These are phyloP conservation scores for Nakazawaea ernobii DNA, from an alignment of 805 yeast genomes.

Conservation along the genomic window DNA sequence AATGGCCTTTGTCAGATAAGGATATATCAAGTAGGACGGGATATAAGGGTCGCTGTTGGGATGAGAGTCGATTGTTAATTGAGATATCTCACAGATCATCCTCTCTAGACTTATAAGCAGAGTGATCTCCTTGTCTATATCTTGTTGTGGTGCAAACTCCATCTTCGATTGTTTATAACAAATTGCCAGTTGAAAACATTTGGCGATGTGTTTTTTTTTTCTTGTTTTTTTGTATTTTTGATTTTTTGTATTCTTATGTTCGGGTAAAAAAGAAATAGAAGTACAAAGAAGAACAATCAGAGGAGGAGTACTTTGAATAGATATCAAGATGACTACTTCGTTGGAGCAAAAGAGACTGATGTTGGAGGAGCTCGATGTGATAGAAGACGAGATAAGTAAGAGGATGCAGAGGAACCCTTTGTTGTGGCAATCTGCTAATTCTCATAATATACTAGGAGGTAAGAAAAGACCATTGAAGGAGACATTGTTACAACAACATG, in stretches of 20 bases:
- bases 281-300: background rate
- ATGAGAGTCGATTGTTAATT: background rate
- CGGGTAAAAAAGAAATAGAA: background rate
- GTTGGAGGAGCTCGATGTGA: slow-evolving; percentile 62
- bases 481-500: slow-evolving; percentile 60
- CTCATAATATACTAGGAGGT: slow-evolving; percentile 24
- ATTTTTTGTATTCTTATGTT: background rate
- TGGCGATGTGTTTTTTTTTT: background rate
- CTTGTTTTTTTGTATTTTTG: background rate
- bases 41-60: background rate
- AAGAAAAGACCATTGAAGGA: slow-evolving; percentile 44
- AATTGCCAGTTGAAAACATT: background rate
- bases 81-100: background rate
- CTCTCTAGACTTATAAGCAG: slow-evolving; percentile 1
- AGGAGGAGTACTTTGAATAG: slow-evolving; percentile 17
- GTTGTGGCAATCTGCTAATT: slow-evolving; percentile 29
- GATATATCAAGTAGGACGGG: background rate
- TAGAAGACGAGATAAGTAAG: slow-evolving; percentile 61
- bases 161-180: background rate
- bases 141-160: slow-evolving; percentile 2
- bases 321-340: no score
- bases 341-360: slow-evolving; percentile 30
- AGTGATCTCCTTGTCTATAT: slow-evolving; percentile 1
- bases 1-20: background rate
- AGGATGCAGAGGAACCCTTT: slow-evolving; percentile 60